These are phyloP conservation scores for Conticribra guillardii DNA, from an alignment of 108 stramenopile genomes.

Conservation along the genomic window DNA sequence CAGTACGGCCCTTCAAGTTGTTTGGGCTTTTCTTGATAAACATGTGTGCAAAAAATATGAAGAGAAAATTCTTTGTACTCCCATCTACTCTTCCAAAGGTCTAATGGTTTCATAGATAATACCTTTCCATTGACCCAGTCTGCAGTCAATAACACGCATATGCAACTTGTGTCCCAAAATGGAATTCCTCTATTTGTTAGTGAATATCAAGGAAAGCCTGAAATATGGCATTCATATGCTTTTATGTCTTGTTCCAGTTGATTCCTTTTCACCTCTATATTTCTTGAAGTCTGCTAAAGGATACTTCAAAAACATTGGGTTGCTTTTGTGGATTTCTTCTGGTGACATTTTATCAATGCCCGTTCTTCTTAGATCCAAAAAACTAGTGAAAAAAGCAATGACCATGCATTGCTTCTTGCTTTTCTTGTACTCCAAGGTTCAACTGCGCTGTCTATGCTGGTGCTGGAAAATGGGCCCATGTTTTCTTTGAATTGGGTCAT, in stretches of 20 bases:
- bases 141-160: background rate
- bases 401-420: conserved; percentile 5
- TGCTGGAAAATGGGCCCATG: no score
- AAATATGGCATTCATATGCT: background rate
- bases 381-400: background rate
- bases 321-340: background rate
- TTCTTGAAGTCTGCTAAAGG: conserved; percentile 2
- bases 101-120: background rate
- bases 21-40: conserved; percentile 7
- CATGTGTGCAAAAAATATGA: background rate
- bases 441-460: no score
- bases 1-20: background rate
- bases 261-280: background rate
- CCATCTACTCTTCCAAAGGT: background rate
- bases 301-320: background rate
- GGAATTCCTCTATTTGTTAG: background rate
- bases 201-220: background rate
- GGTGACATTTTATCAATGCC: no score
- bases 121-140: background rate
- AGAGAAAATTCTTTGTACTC: conserved; percentile 10
- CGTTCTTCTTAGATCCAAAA: background rate
- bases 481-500: no score
- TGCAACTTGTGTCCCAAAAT: background rate
- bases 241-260: background rate
- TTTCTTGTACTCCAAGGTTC: conserved; percentile 5